Evolutionary conservation across 208 protist genomes (phyloP), one percentile per base, ranked within the genome.

Genomic region (Trypanosoma lewisi): DNA sequence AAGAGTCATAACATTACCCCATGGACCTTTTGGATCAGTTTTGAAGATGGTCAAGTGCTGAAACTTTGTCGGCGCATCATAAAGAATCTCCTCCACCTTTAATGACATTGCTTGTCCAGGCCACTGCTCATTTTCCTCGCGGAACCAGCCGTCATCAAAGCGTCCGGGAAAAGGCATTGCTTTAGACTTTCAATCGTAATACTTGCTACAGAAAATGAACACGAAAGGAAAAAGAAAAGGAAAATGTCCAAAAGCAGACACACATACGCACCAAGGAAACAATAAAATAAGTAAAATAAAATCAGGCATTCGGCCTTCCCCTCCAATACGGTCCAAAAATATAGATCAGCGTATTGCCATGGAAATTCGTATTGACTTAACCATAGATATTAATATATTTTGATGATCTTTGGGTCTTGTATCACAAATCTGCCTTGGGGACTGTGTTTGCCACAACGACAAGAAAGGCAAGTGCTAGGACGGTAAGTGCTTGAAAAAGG

Each of bases 1-100:
- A 25, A 99, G 87, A 33, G 91, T 88, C 63, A 99, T 91, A 51
- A 98, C 96, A 53, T 75, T 98, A 36, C 98, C 98, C 79, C 93
- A 99, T 21, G 91, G 85, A 7, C 88, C 91, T 56, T 73, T 83
- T 12, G 80, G 76, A 45, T 93, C 82, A 19, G 73, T 88, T 64
- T 96, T 76, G 56, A 97, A 97, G 8, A 97, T 75, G 21, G 83
- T 82, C 25, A 97, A 50, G 68, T 96, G 85, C 77, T 97, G 93
- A 61, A 83, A 96, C 54, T 91, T 75, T 14, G 77, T 90, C 23
- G 79, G 73, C 37, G 77, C 56, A 75, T 97, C 83, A 63, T 89
- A 91, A 7, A 97, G 73, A 17, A 96, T 85, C 73, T 94, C 82
- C 8, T 94, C 75, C 19, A 96, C 89, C 73, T 95, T 91, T 23